Evolutionary conservation across 768 basidiomycete species (phyloP), one percentile per base, ranked within the genome.

Genomic region (Filobasidium floriforme): DNA sequence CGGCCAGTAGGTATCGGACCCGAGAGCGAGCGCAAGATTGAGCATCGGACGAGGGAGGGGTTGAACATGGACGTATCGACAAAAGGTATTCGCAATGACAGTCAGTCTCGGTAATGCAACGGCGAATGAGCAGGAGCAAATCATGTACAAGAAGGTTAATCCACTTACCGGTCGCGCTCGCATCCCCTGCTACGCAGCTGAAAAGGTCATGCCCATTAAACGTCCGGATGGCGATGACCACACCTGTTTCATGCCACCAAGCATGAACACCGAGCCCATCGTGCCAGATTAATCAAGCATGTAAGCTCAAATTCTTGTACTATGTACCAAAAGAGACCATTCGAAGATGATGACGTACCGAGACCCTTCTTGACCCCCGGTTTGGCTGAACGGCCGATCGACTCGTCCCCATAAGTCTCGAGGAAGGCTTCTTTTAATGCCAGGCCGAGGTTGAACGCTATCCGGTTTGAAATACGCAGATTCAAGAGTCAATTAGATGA

Each of bases 181-280:
- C 63, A n/a, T 40, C 43, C 11, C 67, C 67, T 6, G 63, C 67
- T 26, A 44, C 60, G 22, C 62, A 61, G 24, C 57, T 61, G 60
- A 68, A 68, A 6, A 68, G 63, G 26, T 64, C 60, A 29, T 68
- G 59, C 0, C 62, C 59, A 18, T 61, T 44, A 41, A 68, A 68
- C 12, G 60, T n/a, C n/a, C 63, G 29, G 51, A 68, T 68, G 18
- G 62, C n/a, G 49, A 68, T 68, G 22, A 68, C 63, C 24, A 63
- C 67, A 28, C 67, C 67, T 68, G 18, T 1, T 11, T n/a, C n/a
- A n/a, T n/a, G n/a, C n/a, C n/a, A 41, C 22, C 26, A 44, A 37
- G 57, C n/a, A n/a, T n/a, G n/a, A n/a, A n/a, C n/a, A n/a, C n/a
- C n/a, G n/a, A n/a, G n/a, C n/a, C n/a, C n/a, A n/a, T n/a, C n/a